Evolutionary conservation across 2,329 filamentous ascomycete genomes (phyloP).

Genomic region (Trichophyton mentagrophytes): DNA sequence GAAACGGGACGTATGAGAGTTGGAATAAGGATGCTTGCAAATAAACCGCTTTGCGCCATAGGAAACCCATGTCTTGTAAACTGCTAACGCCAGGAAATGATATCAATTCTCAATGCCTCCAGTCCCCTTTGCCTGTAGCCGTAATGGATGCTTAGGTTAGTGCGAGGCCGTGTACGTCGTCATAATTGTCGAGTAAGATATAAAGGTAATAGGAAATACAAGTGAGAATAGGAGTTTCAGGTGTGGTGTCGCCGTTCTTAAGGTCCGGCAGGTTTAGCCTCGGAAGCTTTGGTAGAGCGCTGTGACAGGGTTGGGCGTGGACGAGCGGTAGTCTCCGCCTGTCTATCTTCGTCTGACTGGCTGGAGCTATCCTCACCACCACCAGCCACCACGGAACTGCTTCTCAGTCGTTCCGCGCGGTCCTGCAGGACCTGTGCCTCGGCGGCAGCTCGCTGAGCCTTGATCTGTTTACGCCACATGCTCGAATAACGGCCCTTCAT

Average conservation of each 20-base stretch:
- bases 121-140: neutral
- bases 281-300: constrained; percentile 7
- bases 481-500: constrained; percentile 61
- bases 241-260: neutral
- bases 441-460: constrained; percentile 57
- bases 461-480: constrained; percentile 84
- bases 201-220: constrained; percentile 1
- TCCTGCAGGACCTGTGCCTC: constrained; percentile 40
- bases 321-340: constrained; percentile 6
- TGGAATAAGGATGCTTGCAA: neutral
- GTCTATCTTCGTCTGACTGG: constrained; percentile 36
- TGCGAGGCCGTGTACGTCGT: constrained; percentile 1
- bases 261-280: neutral
- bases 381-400: constrained; percentile 25
- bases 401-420: constrained; percentile 31
- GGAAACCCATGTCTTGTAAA: neutral
- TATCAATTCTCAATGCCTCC: constrained; percentile 3
- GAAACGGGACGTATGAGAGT: neutral
- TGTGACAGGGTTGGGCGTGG: constrained; percentile 9
- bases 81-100: constrained; percentile 6
- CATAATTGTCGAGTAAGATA: constrained; percentile 1
- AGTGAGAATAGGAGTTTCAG: neutral
- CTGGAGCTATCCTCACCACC: constrained; percentile 36
- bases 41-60: constrained; percentile 3
- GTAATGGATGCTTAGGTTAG: constrained; percentile 1